Evolutionary conservation across 2,329 filamentous ascomycete genomes (phyloP).

Genomic region (Cladosporium sphaerospermum): DNA sequence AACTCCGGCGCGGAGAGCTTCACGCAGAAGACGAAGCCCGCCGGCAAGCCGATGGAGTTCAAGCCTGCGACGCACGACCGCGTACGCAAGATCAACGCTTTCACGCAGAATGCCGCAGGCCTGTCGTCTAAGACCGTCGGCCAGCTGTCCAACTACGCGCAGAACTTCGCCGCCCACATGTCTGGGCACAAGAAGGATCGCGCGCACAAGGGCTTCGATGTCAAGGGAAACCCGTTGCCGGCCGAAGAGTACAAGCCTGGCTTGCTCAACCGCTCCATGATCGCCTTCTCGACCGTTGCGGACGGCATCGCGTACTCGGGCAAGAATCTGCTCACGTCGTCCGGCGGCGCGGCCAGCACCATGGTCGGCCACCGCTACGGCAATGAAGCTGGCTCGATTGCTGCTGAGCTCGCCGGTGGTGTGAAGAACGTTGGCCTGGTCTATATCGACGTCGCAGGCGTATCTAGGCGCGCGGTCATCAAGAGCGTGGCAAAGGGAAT

Average conservation of each 20-base stretch:
- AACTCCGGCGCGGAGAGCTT: constrained; percentile 73
- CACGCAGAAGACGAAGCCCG: constrained; percentile 71
- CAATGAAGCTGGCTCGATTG: constrained; percentile 71
- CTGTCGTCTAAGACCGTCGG: constrained; percentile 83
- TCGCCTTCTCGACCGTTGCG: constrained; percentile 90
- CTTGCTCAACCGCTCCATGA: constrained; percentile 88
- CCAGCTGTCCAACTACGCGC: constrained; percentile 73
- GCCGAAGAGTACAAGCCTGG: constrained; percentile 71
- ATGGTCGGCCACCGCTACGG: constrained; percentile 90
- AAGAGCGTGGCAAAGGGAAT: constrained; percentile 97
- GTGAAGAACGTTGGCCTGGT: constrained; percentile 95
- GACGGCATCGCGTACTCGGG: constrained; percentile 89
- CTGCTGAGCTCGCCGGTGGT: constrained; percentile 69
- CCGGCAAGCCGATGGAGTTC: constrained; percentile 78
- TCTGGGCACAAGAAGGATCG: constrained; percentile 53
- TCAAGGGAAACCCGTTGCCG: constrained; percentile 57
- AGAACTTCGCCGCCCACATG: constrained; percentile 78
- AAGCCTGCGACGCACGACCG: constrained; percentile 75
- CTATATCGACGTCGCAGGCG: constrained; percentile 93
- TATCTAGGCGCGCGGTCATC: constrained; percentile 80
- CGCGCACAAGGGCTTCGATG: constrained; percentile 57
- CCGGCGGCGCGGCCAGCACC: constrained; percentile 71
- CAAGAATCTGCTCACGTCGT: constrained; percentile 66
- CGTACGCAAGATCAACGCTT: constrained; percentile 82
- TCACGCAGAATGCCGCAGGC: constrained; percentile 71